phyloP scores from a whole-genome alignment of 352 stramenopile species.

The Elongisporangium anandrum region DNA sequence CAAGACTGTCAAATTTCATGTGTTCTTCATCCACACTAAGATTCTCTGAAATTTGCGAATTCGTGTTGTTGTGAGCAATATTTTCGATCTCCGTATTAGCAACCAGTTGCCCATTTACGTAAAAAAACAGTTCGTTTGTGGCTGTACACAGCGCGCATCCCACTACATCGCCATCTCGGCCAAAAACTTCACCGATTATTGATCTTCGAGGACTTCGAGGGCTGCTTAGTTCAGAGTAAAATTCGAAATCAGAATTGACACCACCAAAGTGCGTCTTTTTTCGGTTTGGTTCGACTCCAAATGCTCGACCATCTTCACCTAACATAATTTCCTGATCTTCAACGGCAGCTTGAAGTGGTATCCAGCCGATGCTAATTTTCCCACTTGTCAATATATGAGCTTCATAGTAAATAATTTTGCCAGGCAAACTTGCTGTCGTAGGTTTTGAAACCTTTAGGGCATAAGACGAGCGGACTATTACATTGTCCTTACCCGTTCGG shows the following conservation, averaged over 20 bases:
- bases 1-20: conserved; percentile 35
- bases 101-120: conserved; percentile 49
- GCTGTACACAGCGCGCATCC: conserved; percentile 34
- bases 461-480: conserved; percentile 21
- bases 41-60: not conserved
- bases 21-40: not conserved
- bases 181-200: conserved; percentile 43
- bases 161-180: conserved; percentile 45
- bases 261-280: not conserved
- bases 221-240: conserved; percentile 15
- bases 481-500: conserved; percentile 32
- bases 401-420: conserved; percentile 47
- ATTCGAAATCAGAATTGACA: not conserved
- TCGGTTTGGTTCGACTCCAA: conserved; percentile 37
- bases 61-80: not conserved
- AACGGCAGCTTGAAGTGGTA: conserved; percentile 10
- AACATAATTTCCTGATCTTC: conserved; percentile 19
- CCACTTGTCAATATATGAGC: conserved; percentile 40
- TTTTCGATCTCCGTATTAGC: conserved; percentile 2
- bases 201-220: conserved; percentile 5
- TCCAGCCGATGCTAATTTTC: conserved; percentile 53
- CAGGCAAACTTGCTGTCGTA: not conserved
- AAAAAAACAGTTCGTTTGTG: conserved; percentile 42
- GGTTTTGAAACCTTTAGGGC: not conserved
- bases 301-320: conserved; percentile 28